Percentiles rank a stretch among this genome's conserved stretches.
These are phyloP conservation scores for Penicillium argentinense DNA, from an alignment of 495 filamentous ascomycete species.

Conservation along the genomic window DNA sequence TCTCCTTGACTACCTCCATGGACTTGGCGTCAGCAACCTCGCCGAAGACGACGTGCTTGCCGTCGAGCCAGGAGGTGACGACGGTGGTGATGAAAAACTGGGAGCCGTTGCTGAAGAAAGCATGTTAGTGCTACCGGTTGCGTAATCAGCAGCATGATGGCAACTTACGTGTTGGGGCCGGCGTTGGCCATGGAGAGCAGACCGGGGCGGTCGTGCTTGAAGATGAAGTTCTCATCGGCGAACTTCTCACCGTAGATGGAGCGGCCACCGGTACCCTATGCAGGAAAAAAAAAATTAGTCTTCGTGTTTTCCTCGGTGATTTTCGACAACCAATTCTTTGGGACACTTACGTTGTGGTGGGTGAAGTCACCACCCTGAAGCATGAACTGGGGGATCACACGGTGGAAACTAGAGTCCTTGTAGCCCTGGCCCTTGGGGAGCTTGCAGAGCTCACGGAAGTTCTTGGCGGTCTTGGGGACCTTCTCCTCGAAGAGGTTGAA, in stretches of 20 bases:
- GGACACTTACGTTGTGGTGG: conserved; percentile 70
- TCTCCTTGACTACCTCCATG: conserved; percentile 62
- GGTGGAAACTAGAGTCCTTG: conserved; percentile 91
- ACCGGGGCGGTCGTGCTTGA: conserved; percentile 84
- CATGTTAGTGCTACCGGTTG: not conserved
- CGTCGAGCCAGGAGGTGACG: conserved; percentile 85
- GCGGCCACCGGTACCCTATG: conserved; percentile 81
- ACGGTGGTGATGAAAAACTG: conserved; percentile 99
- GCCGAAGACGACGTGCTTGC: conserved; percentile 98
- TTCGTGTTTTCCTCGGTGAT: not conserved
- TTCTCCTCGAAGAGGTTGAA: conserved; percentile 86
- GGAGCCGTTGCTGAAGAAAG: conserved; percentile 74
- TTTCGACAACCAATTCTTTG: too few relatives aligned
- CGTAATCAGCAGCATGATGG: too few relatives aligned
- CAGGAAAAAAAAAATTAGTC: conserved; percentile 9
- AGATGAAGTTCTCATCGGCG: conserved; percentile 89
- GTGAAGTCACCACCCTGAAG: conserved; percentile 99
- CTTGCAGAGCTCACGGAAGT: conserved; percentile 97
- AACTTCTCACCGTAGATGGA: conserved; percentile 98
- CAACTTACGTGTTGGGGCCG: conserved; percentile 74
- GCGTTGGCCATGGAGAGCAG: conserved; percentile 97
- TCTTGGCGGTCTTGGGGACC: conserved; percentile 91
- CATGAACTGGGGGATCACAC: conserved; percentile 98
- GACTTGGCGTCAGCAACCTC: conserved; percentile 74
- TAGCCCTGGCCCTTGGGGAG: conserved; percentile 84